Evolutionary conservation across 2,329 filamentous ascomycete genomes (phyloP), one percentile per base, ranked within the genome.

Genomic region (Alternaria arborescens): DNA sequence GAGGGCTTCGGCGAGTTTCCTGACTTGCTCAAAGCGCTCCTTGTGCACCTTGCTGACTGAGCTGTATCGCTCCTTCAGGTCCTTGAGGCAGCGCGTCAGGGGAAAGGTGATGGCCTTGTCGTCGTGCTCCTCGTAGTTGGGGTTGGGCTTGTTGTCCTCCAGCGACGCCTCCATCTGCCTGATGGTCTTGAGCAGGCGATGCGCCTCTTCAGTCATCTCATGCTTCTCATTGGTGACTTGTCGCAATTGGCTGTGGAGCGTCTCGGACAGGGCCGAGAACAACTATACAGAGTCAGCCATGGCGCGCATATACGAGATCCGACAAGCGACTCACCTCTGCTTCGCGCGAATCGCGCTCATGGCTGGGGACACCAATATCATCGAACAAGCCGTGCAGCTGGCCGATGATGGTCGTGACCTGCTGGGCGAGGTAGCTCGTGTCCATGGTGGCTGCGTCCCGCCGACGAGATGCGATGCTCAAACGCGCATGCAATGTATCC

Each of bases 351-450:
- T 98, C 93, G 74, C 95, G 91, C 79, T 98, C 95, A 88, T 97
- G 93, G 74, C 84, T 88, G 28, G 94, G 88, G n/a, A 99, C 91
- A 60, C 95, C 95, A 74, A 99, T 99, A 77, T 99, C 94, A 79
- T 99, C 95, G 75, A 97, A 99, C 59, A 98, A 87, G 67, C 91
- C 91, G 81, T 98, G 94, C 62, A 99, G 87, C 81, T 97, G 93
- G 79, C 88, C 88, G 77, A 98, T 93, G 76, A 97, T 97, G 73
- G 88, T 93, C 70, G 93, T 95, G 82, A 99, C 92, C 87, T 98
- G 95, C 79, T 96, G 93, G 71, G 93, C 91, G 77, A 98, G 85
- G 80, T 96, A 96, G 78, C 91, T 92, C 60, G 94, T 93, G 81
- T 97, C 94, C 89, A 97, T 97, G 64, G 62, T 68, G 72, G 70